phyloP scores from a whole-genome alignment of 2,329 filamentous ascomycete genomes.

The Dryadomyces sulphureus region DNA sequence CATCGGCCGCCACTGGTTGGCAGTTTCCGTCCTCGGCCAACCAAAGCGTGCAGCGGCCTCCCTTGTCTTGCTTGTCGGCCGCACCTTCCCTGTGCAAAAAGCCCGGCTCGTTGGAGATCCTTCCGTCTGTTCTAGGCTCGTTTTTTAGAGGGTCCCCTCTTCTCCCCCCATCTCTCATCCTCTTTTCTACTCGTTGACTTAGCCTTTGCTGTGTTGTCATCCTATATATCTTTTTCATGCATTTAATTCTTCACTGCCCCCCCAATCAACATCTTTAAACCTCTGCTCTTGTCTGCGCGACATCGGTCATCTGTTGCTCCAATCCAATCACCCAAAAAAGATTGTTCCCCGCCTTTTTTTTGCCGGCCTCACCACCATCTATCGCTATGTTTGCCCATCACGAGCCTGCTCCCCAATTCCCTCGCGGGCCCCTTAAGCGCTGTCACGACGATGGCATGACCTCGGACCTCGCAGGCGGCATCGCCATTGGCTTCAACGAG shows the following conservation, averaged over 20 bases:
- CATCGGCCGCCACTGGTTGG: too few relatives aligned
- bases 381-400: constrained; percentile 7
- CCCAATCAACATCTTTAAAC: neutral
- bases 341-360: neutral
- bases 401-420: constrained; percentile 13
- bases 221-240: neutral
- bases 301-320: neutral
- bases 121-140: too few relatives aligned
- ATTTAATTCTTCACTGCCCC: neutral
- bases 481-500: constrained; percentile 28
- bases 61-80: too few relatives aligned
- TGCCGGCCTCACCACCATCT: neutral
- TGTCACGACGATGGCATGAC: constrained; percentile 28
- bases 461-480: constrained; percentile 17
- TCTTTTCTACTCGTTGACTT: neutral
- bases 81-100: too few relatives aligned
- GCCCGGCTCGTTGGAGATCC: too few relatives aligned
- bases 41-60: too few relatives aligned
- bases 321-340: neutral
- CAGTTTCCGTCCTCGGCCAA: too few relatives aligned
- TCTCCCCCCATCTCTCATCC: neutral
- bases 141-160: too few relatives aligned
- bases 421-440: constrained; percentile 27
- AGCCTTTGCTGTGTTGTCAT: neutral
- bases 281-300: too few relatives aligned